phyloP scores from a whole-genome alignment of 2,329 filamentous ascomycete genomes.

The Shiraia sp. region DNA sequence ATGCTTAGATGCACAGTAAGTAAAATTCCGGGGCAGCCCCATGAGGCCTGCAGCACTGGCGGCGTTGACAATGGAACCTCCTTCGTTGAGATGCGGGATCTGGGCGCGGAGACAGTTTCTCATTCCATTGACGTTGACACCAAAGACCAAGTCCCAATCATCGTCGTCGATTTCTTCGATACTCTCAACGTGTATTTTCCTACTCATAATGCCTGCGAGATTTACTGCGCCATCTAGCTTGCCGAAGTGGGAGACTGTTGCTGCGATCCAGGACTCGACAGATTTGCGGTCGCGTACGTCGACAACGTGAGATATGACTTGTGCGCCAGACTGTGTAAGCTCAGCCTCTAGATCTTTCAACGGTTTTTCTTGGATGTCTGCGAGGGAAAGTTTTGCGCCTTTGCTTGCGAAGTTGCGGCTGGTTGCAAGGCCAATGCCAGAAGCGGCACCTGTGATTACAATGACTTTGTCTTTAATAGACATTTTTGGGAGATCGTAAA shows the following conservation, averaged over 20 bases:
- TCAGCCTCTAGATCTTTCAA: constrained; percentile 25
- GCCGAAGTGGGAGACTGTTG: constrained; percentile 53
- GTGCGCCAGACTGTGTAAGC: constrained; percentile 16
- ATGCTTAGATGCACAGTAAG: constrained; percentile 47
- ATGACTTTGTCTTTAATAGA: constrained; percentile 36
- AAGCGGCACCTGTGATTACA: constrained; percentile 37
- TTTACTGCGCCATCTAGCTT: constrained; percentile 47
- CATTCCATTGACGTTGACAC: constrained; percentile 45
- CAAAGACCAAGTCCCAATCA: constrained; percentile 46
- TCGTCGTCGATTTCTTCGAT: constrained; percentile 40
- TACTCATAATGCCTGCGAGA: constrained; percentile 50
- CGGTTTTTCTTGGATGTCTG: constrained; percentile 34
- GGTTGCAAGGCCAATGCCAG: constrained; percentile 37
- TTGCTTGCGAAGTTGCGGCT: constrained; percentile 28
- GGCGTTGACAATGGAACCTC: constrained; percentile 48
- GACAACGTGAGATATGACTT: constrained; percentile 47
- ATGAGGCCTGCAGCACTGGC: constrained; percentile 57
- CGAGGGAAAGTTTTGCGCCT: constrained; percentile 38
- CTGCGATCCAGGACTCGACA: constrained; percentile 58
- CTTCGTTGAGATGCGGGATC: constrained; percentile 46
- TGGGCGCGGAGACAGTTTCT: constrained; percentile 47
- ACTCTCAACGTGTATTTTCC: constrained; percentile 19
- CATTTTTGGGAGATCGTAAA: constrained; percentile 8
- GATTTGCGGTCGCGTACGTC: constrained; percentile 54
- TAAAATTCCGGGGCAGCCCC: constrained; percentile 43